Base-by-base conservation (phyloP, 2,329 filamentous ascomycete species). In the Fusarium sambucinum region DNA sequence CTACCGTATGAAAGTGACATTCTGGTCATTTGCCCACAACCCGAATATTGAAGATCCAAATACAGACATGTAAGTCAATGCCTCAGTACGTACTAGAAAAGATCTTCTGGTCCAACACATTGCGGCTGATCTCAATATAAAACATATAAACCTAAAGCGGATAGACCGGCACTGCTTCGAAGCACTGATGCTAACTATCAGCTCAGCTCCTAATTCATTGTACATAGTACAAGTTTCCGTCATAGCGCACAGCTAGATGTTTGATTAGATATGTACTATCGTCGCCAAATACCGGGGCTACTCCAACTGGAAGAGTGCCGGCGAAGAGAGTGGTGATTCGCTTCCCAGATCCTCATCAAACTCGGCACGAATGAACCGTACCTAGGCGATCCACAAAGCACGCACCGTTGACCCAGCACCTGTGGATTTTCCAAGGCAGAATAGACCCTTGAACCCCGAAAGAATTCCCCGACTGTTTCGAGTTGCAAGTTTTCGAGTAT, bases 341-440 rank as follows among this genome's bases (percentile, higher is more conserved):
- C 53, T 72, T 12, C 45, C 61, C 33, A 59, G 45, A 37, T 78
- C 53, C 54, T 54, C 63, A 12, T 70, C 67, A n/a, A 76, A 68
- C 33, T 66, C 57, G 16, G 69, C 57, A 2, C 74, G 63, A 66
- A 50, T 77, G 74, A 4, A 77, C 73, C 75, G 78, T 77, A 3
- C 2, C 63, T 59, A 0, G 72, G 59, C 10, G 76, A 73, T 9
- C 77, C 77, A 41, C 74, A 77, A 6, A 78, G 70, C 1, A 38
- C 27, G 69, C 46, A 12, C 62, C 23, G 67, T 66, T 14, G 63
- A 62, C 7, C 66, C 37, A 1, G 21, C 52, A 9, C 55, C 44
- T 1, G 64, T 45, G n/a, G 72, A 53, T 51, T 73, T 73, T 23
- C 65, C 62, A 5, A 41, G 27, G 37, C 19, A 77, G 47, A 9